Conservation (phyloP, 2,329 filamentous ascomycete genomes). For the Talaromyces sp. region DNA sequence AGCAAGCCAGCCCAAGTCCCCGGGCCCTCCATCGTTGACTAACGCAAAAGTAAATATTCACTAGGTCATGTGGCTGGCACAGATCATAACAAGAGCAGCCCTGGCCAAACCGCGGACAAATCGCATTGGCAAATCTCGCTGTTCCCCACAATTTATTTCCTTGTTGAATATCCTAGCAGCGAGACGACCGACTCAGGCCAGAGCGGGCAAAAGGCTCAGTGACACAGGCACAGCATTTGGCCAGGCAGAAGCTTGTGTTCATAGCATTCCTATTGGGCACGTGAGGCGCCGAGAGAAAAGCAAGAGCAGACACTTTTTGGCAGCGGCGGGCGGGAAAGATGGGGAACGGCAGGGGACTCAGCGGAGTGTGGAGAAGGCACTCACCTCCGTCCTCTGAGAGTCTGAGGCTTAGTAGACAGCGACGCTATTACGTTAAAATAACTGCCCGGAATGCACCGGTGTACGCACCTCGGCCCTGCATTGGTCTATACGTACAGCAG, state of each 20-base stretch:
- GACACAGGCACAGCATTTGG: neutral
- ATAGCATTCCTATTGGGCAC: slow-evolving; percentile 1
- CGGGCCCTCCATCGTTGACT: slow-evolving; percentile 6
- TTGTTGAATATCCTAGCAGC: neutral
- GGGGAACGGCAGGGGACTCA: neutral
- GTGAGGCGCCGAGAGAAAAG: neutral
- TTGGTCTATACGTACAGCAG: neutral
- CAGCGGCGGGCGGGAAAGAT: neutral
- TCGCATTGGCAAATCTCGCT: neutral
- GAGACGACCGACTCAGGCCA: neutral
- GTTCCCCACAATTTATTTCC: slow-evolving; percentile 8
- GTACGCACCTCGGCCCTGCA: neutral
- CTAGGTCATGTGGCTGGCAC: slow-evolving; percentile 13
- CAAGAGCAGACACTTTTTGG: neutral
- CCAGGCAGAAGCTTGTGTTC: neutral
- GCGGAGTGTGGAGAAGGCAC: neutral
- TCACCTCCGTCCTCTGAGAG: neutral
- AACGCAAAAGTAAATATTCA: slow-evolving; percentile 3
- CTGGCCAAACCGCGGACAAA: slow-evolving; percentile 2
- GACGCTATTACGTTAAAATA: slow-evolving; percentile 1
- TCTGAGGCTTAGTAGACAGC: neutral
- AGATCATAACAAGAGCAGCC: slow-evolving; percentile 12
- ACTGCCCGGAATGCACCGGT: neutral
- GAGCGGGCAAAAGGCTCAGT: neutral
- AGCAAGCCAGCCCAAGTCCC: neutral